Evolutionary conservation across 2,329 filamentous ascomycete genomes (phyloP).

Genomic region (Microcyclospora pomicola): DNA sequence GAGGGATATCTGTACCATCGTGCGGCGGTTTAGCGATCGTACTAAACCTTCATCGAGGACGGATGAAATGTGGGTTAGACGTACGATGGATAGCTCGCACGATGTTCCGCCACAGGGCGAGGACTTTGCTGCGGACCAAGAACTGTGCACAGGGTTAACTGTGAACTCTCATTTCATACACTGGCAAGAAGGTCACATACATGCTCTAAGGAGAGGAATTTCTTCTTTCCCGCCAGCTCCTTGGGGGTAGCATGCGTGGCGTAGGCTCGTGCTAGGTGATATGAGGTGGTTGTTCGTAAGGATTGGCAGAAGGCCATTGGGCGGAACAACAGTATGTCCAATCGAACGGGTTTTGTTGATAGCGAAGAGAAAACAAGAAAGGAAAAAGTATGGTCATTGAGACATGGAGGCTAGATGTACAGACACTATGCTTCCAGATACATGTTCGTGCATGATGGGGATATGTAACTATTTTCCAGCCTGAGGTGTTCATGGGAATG

Average conservation of each 20-base stretch:
- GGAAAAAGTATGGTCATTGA: no score
- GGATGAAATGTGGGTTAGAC: constrained; percentile 1
- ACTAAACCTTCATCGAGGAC: neutral
- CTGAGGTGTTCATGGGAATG: no score
- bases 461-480: no score
- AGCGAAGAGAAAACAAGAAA: no score
- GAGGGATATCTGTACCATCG: constrained; percentile 19
- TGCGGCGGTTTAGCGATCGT: neutral
- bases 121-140: constrained; percentile 33
- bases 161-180: neutral
- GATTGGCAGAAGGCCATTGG: no score
- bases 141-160: constrained; percentile 25
- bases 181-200: constrained; percentile 8
- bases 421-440: no score
- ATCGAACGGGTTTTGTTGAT: no score
- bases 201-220: constrained; percentile 24
- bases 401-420: no score
- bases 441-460: no score
- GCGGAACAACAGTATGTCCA: no score
- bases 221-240: constrained; percentile 18
- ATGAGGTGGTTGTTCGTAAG: no score
- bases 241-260: constrained; percentile 20
- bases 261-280: constrained; percentile 2
- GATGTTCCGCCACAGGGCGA: constrained; percentile 36
- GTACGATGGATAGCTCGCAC: constrained; percentile 28